Percentiles rank a stretch among this genome's conserved stretches.
phyloP scores from a whole-genome alignment of 257 asterid species.

The Petunia axillaris region DNA sequence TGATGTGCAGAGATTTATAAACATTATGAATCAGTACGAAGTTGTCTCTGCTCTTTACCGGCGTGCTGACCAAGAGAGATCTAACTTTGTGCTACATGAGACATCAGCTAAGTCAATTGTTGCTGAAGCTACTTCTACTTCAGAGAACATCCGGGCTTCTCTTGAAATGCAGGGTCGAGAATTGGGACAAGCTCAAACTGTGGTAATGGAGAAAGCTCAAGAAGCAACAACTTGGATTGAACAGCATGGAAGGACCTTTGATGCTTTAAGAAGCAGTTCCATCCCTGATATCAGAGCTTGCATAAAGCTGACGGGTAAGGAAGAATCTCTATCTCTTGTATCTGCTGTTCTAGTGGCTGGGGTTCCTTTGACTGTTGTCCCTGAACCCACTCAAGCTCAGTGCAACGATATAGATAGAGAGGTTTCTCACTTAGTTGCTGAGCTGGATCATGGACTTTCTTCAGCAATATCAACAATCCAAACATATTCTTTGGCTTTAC shows the following conservation, averaged over 20 bases:
- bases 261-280: conserved; percentile 85
- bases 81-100: conserved; percentile 74
- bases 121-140: conserved; percentile 73
- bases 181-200: conserved; percentile 77
- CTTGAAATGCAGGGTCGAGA: conserved; percentile 80
- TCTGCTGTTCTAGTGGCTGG: conserved; percentile 87
- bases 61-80: conserved; percentile 82
- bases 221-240: conserved; percentile 94
- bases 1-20: conserved; percentile 66
- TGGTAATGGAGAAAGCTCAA: conserved; percentile 76
- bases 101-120: conserved; percentile 75
- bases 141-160: conserved; percentile 68
- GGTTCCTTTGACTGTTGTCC: conserved; percentile 92
- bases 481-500: conserved; percentile 87
- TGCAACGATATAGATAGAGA: conserved; percentile 91
- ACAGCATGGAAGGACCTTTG: conserved; percentile 89
- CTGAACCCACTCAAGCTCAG: conserved; percentile 96
- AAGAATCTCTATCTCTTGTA: conserved; percentile 76
- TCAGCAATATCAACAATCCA: conserved; percentile 78
- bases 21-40: conserved; percentile 77
- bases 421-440: conserved; percentile 74
- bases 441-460: conserved; percentile 81
- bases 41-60: conserved; percentile 71
- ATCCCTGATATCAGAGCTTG: conserved; percentile 66
- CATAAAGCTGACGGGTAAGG: conserved; percentile 59